Evolutionary conservation across 2,329 filamentous ascomycete genomes (phyloP), one percentile per base, ranked within the genome.

Genomic region (Fusarium paranaense): DNA sequence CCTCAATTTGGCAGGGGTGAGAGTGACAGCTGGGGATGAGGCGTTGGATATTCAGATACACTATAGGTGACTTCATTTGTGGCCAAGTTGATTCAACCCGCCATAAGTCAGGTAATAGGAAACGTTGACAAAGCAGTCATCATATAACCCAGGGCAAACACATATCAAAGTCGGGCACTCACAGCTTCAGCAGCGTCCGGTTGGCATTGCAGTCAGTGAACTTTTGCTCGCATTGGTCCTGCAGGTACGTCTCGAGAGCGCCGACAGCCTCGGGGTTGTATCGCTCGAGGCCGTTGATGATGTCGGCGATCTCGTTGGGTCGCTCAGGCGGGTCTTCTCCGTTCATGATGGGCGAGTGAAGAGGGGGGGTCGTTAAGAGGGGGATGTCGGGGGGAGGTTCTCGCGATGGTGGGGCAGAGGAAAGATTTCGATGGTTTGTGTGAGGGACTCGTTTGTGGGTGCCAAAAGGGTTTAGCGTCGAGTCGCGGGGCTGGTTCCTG

Each of bases 181-280:
- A 99, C 97, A 99, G 90, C 88, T 99, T 99, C 86, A 99, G 84
- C 75, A 99, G 87, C 58, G 97, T 97, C 83, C 98, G 88, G 87
- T 98, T 99, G 80, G 97, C 95, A 86, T 98, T 98, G 88, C 93
- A 94, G 86, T 99, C 97, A 86, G 95, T 95, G 79, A 93, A 95
- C 86, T 95, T 93, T 85, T 94, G 92, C 86, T 98, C 96, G 88
- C 97, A 99, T 87, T 99, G 97, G 85, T 95, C 92, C 81, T 90
- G 90, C 73, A 99, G 93, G 86, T 99, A 99, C 83, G 94, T 93
- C 89, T 99, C 96, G 85, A 99, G 97, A 76, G 94, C 90, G 72
- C 91, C 90, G 59, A 97, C 97, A 61, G 97, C 98, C 88, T 99
- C 97, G 47, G 97, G 97, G 86, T 99, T 99, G 88, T 99, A 99